phyloP scores from a whole-genome alignment of 257 asterid species.

The Mitragyna speciosa region DNA sequence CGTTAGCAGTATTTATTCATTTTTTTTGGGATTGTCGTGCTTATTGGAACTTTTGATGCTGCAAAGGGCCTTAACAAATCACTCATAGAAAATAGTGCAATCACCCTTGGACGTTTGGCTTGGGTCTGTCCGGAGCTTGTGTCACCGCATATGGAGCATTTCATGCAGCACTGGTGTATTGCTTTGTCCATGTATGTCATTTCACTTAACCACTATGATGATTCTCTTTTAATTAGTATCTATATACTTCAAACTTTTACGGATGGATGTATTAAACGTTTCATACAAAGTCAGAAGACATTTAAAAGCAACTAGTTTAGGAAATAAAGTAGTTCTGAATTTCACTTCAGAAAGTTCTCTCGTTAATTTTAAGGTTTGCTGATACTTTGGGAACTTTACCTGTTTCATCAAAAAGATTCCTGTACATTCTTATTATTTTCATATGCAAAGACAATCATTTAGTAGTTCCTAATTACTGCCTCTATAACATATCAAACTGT shows the following conservation, averaged over 20 bases:
- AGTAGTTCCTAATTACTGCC: not conserved
- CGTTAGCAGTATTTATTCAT: not conserved
- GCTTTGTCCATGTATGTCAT: constrained; percentile 82
- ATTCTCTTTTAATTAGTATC: not conserved
- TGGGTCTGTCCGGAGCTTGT: constrained; percentile 95
- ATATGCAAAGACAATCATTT: not conserved
- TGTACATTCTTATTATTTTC: not conserved
- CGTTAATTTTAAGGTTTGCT: not conserved
- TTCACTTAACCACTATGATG: constrained; percentile 3
- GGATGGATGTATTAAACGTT: not conserved
- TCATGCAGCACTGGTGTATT: constrained; percentile 89
- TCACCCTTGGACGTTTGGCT: constrained; percentile 88
- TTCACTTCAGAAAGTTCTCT: not conserved
- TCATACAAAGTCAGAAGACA: not conserved
- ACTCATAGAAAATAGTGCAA: constrained; percentile 88
- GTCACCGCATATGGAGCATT: constrained; percentile 95
- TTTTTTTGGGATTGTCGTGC: constrained; percentile 13
- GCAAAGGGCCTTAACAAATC: constrained; percentile 80
- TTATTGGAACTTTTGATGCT: constrained; percentile 32
- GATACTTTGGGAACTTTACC: not conserved
- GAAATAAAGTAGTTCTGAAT: not conserved
- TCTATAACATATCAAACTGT: not conserved
- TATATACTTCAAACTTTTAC: not conserved
- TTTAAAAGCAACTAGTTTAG: not conserved
- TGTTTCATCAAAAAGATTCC: no score